Evolutionary conservation across 306 rosid genomes (phyloP).

Genomic region (Oemleria cerasiformis): DNA sequence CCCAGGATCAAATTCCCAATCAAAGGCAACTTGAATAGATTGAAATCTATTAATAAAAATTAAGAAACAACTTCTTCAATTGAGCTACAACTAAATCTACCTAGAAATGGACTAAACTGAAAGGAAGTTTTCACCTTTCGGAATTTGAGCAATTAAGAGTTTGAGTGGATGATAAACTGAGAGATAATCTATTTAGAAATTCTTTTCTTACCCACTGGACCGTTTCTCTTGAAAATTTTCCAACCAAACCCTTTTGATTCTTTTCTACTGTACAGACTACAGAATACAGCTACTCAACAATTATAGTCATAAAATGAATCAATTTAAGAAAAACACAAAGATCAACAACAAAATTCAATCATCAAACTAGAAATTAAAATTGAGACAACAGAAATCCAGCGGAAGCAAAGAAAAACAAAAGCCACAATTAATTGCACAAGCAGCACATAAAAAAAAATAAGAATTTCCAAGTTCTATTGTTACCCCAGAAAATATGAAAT

Average conservation of each 20-base stretch:
- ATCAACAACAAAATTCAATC: not conserved
- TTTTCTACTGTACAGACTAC: not conserved
- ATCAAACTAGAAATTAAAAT: not conserved
- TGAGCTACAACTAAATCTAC: not conserved
- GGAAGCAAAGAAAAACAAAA: not conserved
- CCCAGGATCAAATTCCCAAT: not conserved
- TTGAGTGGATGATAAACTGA: not conserved
- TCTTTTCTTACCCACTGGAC: conserved; percentile 12
- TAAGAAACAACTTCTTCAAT: not conserved
- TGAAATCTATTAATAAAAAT: not conserved
- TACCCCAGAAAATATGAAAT: not conserved
- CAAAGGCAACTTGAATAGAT: not conserved
- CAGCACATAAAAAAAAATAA: not conserved
- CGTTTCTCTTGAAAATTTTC: conserved; percentile 2
- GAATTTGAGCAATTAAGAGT: not conserved
- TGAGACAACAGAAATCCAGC: not conserved
- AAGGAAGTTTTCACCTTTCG: not conserved
- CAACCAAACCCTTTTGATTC: not conserved
- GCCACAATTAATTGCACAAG: not conserved
- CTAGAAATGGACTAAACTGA: not conserved
- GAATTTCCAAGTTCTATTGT: no score
- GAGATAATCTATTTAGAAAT: not conserved
- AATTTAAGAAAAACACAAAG: not conserved
- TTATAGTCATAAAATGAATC: conserved; percentile 14
- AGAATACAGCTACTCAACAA: not conserved